phyloP scores from a whole-genome alignment of 768 basidiomycete genomes.

The Phanerodontia chrysosporium region DNA sequence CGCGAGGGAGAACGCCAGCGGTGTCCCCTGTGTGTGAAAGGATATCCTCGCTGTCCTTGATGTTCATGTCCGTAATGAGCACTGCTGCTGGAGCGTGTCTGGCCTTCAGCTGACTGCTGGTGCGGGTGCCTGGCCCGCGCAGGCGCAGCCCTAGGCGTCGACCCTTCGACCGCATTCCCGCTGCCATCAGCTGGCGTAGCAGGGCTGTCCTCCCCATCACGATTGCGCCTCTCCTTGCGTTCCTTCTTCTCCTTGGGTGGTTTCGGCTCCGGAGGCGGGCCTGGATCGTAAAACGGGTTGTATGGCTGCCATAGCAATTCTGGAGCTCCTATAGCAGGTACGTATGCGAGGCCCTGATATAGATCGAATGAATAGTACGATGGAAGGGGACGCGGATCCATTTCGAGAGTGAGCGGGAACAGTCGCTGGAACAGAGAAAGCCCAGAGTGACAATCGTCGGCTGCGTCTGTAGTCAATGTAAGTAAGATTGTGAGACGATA shows the following conservation, averaged over 20 bases:
- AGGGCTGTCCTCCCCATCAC: background rate
- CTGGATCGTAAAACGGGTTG: constrained; percentile 72
- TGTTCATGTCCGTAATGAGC: background rate
- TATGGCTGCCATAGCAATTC: constrained; percentile 42
- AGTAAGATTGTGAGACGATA: background rate
- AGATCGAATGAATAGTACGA: constrained; percentile 57
- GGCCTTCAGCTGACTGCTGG: background rate
- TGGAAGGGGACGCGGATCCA: constrained; percentile 30
- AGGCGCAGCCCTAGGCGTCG: background rate
- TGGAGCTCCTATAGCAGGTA: constrained; percentile 27
- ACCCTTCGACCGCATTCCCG: background rate
- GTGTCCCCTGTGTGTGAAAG: background rate
- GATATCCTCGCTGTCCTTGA: background rate
- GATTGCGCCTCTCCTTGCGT: background rate
- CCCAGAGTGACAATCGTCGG: constrained; percentile 68
- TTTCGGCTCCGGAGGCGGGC: constrained; percentile 55
- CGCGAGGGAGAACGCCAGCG: background rate
- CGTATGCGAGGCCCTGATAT: constrained; percentile 41
- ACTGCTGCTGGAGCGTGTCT: background rate
- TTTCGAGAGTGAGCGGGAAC: constrained; percentile 34
- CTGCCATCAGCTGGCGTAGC: background rate
- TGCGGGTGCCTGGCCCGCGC: background rate
- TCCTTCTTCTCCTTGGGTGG: constrained; percentile 21
- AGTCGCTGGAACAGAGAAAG: constrained; percentile 49
- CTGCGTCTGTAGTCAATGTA: constrained; percentile 47